Evolutionary conservation across 163 green algal species (phyloP), one percentile per base, ranked within the genome.

Genomic region (Botryococcus braunii): DNA sequence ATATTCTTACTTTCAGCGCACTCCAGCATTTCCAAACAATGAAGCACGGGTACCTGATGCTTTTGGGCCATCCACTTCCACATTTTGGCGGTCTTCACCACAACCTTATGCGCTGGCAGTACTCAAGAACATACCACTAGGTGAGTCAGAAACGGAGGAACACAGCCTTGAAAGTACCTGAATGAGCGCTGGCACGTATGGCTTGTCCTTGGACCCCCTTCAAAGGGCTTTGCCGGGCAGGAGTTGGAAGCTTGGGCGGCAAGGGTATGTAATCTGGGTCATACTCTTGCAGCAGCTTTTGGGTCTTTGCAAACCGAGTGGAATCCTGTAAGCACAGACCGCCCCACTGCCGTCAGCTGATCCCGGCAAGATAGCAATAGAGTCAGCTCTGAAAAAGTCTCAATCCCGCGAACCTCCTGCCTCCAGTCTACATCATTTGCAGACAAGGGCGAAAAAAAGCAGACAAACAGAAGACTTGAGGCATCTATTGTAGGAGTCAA

Each of bases 261-360:
- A n/a, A n/a, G n/a, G n/a, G n/a, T 8, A 62, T 48, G 43, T 63
- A 74, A 1, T 81, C 78, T 29, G 79, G 77, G 65, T 85, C 79
- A 62, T 77, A 85, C 41, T 76, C 77, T 13, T 77, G 59, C n/a
- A 85, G 67, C 46, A 85, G 72, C 31, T 66, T 58, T 38, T 73
- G 70, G 1, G 79, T 85, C 41, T 68, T 68, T 2, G 84, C 50
- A 70, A 79, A 85, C 29, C 68, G 70, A 1, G 77, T 82, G 2
- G 77, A 80, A 46, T 81, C 77, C 69, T 83, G 69, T 41, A 60
- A 38, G 9, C 29, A 13, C 9, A 58, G 23, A 50, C 36, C 5
- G n/a, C n/a, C n/a, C n/a, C n/a, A n/a, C n/a, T n/a, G n/a, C n/a
- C n/a, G n/a, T n/a, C n/a, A n/a, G n/a, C n/a, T n/a, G n/a, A n/a